Percentiles rank a stretch among this genome's conserved stretches.
These are phyloP conservation scores for Sugiyamaella boreocaroliniensis DNA, from an alignment of 805 yeast species.

Conservation along the genomic window DNA sequence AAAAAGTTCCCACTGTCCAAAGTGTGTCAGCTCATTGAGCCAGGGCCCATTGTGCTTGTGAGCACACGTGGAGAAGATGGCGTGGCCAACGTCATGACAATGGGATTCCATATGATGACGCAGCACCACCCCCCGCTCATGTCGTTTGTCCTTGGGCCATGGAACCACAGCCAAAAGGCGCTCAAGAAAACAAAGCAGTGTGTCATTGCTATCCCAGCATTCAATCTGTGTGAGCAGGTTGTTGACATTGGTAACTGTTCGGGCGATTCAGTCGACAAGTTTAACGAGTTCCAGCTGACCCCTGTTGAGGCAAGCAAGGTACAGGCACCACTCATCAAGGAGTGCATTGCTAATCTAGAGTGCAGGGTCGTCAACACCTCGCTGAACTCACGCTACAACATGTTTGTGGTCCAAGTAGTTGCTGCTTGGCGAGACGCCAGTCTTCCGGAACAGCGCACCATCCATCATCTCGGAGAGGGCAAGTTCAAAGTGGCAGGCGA, in stretches of 20 bases:
- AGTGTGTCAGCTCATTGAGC: slow-evolving; percentile 12
- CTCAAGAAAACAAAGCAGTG: slow-evolving; percentile 9
- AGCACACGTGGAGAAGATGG: slow-evolving; percentile 2
- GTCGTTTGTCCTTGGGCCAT: slow-evolving; percentile 10
- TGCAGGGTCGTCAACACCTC: slow-evolving; percentile 11
- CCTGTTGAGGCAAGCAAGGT: slow-evolving; percentile 6
- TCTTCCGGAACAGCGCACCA: slow-evolving; percentile 5
- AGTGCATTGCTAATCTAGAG: slow-evolving; percentile 10
- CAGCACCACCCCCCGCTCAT: slow-evolving; percentile 11
- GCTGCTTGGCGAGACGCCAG: slow-evolving; percentile 8
- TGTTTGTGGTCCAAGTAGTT: slow-evolving; percentile 8
- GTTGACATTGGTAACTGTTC: slow-evolving; percentile 15
- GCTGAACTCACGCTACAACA: slow-evolving; percentile 2
- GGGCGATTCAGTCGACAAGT: slow-evolving; percentile 10
- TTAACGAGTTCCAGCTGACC: not conserved
- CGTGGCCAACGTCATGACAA: slow-evolving; percentile 9
- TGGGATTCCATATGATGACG: slow-evolving; percentile 15
- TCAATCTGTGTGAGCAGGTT: slow-evolving; percentile 7
- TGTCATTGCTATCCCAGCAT: slow-evolving; percentile 9
- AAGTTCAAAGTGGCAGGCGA: slow-evolving; percentile 7
- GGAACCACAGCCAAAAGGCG: slow-evolving; percentile 10
- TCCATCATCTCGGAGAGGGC: slow-evolving; percentile 12
- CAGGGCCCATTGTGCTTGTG: slow-evolving; percentile 12
- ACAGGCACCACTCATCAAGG: slow-evolving; percentile 7
- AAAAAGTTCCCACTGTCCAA: slow-evolving; percentile 8